Evolutionary conservation across 2,329 filamentous ascomycete genomes (phyloP).

Genomic region (Ploettnerulaceae sp.): DNA sequence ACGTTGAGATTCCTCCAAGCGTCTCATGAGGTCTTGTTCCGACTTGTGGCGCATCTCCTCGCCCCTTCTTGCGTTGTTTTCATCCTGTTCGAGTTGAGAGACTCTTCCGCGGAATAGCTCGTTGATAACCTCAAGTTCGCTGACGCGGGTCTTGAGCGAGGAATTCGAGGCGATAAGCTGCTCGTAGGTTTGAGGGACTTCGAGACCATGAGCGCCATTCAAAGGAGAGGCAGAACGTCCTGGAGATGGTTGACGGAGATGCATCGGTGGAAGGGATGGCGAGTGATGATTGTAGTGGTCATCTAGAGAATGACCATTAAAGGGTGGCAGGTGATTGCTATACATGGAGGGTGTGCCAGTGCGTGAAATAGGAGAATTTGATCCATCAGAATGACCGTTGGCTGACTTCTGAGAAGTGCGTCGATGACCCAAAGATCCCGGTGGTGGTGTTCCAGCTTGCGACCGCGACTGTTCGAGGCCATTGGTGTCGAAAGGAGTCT

Average conservation of each 20-base stretch:
- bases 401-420: conserved; percentile 66
- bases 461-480: conserved; percentile 54
- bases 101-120: conserved; percentile 73
- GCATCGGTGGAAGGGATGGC: conserved; percentile 45
- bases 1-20: conserved; percentile 71
- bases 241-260: conserved; percentile 54
- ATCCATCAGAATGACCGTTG: conserved; percentile 69
- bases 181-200: conserved; percentile 73
- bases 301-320: conserved; percentile 65
- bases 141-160: conserved; percentile 88
- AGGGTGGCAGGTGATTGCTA: conserved; percentile 70
- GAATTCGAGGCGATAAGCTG: conserved; percentile 76
- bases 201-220: conserved; percentile 57
- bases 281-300: conserved; percentile 59
- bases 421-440: conserved; percentile 51
- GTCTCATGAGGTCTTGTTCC: conserved; percentile 50
- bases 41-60: conserved; percentile 53
- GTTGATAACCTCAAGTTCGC: conserved; percentile 92
- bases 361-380: conserved; percentile 73
- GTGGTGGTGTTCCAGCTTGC: conserved; percentile 49
- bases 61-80: conserved; percentile 60
- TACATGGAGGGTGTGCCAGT: conserved; percentile 74
- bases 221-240: conserved; percentile 46
- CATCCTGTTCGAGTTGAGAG: conserved; percentile 69
- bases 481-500: conserved; percentile 45